These are phyloP conservation scores for Suillus bovinus DNA, from an alignment of 768 basidiomycete species.

Conservation along the genomic window DNA sequence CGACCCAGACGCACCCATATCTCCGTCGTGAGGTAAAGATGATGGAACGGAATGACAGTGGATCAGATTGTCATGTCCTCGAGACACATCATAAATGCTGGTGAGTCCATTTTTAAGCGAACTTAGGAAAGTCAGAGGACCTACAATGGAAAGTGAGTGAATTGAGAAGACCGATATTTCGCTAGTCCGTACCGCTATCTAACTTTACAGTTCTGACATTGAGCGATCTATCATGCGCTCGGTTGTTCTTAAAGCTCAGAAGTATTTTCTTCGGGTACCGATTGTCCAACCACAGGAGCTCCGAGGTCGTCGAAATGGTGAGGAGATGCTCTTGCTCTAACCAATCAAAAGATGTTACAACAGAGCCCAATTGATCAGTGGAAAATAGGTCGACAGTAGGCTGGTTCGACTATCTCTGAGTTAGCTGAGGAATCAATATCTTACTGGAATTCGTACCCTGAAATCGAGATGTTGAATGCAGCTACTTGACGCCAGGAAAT, in stretches of 20 bases:
- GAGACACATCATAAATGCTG: constrained; percentile 64
- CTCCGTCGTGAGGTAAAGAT: constrained; percentile 34
- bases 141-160: constrained; percentile 33
- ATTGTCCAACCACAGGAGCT: constrained; percentile 71
- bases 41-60: constrained; percentile 44
- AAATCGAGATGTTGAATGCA: constrained; percentile 50
- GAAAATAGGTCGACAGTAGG: constrained; percentile 36
- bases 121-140: constrained; percentile 52
- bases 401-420: constrained; percentile 30
- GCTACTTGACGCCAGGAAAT: constrained; percentile 49
- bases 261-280: constrained; percentile 59
- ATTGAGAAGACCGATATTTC: constrained; percentile 2
- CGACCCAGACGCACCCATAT: constrained; percentile 26
- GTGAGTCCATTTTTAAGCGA: constrained; percentile 60
- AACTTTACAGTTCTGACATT: constrained; percentile 40
- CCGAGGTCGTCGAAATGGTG: constrained; percentile 57
- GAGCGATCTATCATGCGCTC: constrained; percentile 62
- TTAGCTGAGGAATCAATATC: constrained; percentile 12
- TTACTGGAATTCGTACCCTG: constrained; percentile 44
- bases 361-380: constrained; percentile 33
- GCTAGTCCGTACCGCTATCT: constrained; percentile 29
- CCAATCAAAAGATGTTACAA: constrained; percentile 58
- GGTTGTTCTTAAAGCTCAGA: constrained; percentile 59
- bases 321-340: constrained; percentile 43
- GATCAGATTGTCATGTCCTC: constrained; percentile 38